A percentile compares a stretch with the other conserved stretches of the same genome.
Conservation (phyloP, 257 asterid species). For the Nemophila menziesii region DNA sequence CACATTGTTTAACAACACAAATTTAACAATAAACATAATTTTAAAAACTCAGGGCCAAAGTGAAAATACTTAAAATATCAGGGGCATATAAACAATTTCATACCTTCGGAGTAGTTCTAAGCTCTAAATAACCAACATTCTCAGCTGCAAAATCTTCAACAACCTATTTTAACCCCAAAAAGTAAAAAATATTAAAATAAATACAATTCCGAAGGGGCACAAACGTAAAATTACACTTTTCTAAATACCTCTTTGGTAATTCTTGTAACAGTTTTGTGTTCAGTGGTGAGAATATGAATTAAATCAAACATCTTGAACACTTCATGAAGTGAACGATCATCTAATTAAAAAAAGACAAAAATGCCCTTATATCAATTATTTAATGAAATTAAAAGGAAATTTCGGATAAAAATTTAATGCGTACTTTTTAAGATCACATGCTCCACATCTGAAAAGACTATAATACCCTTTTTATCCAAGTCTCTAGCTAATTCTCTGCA, state of each 20-base stretch:
- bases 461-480: constrained; percentile 48
- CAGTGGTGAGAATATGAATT: constrained; percentile 71
- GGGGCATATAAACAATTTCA: too few relatives aligned
- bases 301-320: constrained; percentile 91
- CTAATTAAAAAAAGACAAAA: constrained; percentile 27
- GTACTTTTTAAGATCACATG: constrained; percentile 61
- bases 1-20: too few relatives aligned
- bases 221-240: neutral
- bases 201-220: constrained; percentile 1
- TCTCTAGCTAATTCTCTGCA: constrained; percentile 83
- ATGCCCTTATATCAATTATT: constrained; percentile 10
- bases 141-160: constrained; percentile 93
- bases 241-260: constrained; percentile 73
- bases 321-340: constrained; percentile 66
- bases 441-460: constrained; percentile 60
- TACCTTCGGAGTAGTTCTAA: constrained; percentile 94
- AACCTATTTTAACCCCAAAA: constrained; percentile 28
- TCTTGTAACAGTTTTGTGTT: constrained; percentile 70
- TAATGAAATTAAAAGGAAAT: neutral
- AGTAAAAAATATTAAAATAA: constrained; percentile 4
- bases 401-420: too few relatives aligned
- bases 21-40: too few relatives aligned
- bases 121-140: constrained; percentile 78
- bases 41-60: too few relatives aligned
- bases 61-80: too few relatives aligned